Evolutionary conservation across 257 asterid species (phyloP).

Genomic region (Phtheirospermum japonicum): DNA sequence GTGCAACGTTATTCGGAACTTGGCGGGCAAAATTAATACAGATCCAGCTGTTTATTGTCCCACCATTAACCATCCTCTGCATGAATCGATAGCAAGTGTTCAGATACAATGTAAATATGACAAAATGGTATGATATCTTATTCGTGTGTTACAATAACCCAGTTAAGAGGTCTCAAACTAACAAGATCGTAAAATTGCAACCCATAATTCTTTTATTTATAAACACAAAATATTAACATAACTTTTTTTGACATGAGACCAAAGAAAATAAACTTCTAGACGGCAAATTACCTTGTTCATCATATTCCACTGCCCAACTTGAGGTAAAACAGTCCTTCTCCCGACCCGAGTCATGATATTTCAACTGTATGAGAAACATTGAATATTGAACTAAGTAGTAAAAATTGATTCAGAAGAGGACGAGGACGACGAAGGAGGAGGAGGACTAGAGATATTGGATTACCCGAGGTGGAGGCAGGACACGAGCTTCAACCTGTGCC

Average conservation of each 20-base stretch:
- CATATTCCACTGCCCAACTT: conserved; percentile 99
- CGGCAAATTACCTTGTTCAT: conserved; percentile 72
- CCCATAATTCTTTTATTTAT: conserved; percentile 4
- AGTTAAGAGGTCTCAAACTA: neutral
- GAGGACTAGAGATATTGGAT: conserved; percentile 1
- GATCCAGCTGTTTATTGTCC: conserved; percentile 76
- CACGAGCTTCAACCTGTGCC: conserved; percentile 97
- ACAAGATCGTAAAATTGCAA: neutral
- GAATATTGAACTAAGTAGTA: neutral
- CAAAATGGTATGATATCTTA: neutral
- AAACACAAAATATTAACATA: neutral
- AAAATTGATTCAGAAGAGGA: neutral
- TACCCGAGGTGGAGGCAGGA: conserved; percentile 93
- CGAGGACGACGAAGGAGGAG: too few relatives aligned
- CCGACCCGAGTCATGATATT: conserved; percentile 90
- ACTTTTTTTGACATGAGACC: neutral
- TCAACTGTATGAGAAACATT: conserved; percentile 51
- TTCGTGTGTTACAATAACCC: neutral
- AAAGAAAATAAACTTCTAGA: neutral
- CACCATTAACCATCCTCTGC: conserved; percentile 98
- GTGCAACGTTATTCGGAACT: conserved; percentile 68
- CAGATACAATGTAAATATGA: too few relatives aligned
- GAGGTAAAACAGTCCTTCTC: conserved; percentile 90
- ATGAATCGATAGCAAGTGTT: conserved; percentile 22
- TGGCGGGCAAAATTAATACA: conserved; percentile 82